Percentiles rank a stretch among this genome's conserved stretches.
These are phyloP conservation scores for Chlorella sp. DNA, from an alignment of 139 green algal genomes.

Conservation along the genomic window DNA sequence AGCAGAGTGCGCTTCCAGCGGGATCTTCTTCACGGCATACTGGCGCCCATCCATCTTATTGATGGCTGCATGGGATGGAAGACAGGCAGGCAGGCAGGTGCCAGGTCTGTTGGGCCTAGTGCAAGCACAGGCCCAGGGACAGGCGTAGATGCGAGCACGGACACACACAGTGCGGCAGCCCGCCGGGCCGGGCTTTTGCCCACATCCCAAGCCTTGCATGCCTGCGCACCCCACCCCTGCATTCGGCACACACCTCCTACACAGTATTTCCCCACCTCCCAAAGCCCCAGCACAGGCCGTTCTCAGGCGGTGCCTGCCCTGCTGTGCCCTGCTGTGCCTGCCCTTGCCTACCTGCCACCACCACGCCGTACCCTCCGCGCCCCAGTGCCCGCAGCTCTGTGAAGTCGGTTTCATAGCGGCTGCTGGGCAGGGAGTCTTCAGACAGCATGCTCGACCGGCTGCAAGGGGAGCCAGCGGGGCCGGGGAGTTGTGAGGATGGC, in stretches of 20 bases:
- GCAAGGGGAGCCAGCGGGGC: background rate
- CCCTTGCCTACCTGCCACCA: conserved; percentile 44
- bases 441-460: conserved; percentile 12
- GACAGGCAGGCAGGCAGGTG: too few relatives aligned
- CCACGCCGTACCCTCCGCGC: conserved; percentile 87
- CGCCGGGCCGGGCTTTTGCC: too few relatives aligned
- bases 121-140: background rate
- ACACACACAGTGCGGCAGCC: too few relatives aligned
- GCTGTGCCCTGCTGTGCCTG: background rate
- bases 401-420: conserved; percentile 75
- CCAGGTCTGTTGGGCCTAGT: background rate
- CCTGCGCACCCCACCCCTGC: background rate
- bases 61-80: conserved; percentile 10
- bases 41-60: conserved; percentile 58
- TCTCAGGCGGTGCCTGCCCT: too few relatives aligned
- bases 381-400: conserved; percentile 81
- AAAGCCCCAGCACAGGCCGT: too few relatives aligned
- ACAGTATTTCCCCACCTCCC: too few relatives aligned
- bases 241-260: background rate
- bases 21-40: conserved; percentile 96
- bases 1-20: conserved; percentile 56
- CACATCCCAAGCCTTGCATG: too few relatives aligned
- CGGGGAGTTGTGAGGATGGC: background rate
- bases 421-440: conserved; percentile 8
- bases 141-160: background rate